phyloP scores from a whole-genome alignment of 805 yeast species.

The Grigorovia humatica region DNA sequence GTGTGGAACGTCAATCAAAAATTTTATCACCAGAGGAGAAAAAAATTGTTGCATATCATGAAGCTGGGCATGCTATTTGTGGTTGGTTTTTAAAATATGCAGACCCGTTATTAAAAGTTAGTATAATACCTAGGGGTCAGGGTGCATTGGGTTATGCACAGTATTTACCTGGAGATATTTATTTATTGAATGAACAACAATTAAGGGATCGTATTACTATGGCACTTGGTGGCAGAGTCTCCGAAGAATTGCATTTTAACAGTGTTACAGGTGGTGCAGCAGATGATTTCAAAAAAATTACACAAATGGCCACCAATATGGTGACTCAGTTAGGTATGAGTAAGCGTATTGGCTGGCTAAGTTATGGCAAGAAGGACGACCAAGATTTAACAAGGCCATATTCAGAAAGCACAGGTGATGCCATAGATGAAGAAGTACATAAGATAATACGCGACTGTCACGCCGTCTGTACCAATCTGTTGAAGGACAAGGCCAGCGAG shows the following conservation, averaged over 20 bases:
- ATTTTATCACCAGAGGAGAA: conserved; percentile 80
- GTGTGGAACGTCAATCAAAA: conserved; percentile 82
- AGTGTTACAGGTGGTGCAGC: conserved; percentile 95
- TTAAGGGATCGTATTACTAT: conserved; percentile 85
- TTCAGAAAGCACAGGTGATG: conserved; percentile 74
- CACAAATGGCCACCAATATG: conserved; percentile 89
- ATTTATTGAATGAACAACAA: conserved; percentile 66
- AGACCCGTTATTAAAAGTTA: conserved; percentile 88
- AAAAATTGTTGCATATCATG: conserved; percentile 89
- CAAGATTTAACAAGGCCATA: conserved; percentile 72
- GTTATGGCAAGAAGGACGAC: conserved; percentile 58
- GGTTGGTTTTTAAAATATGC: conserved; percentile 92
- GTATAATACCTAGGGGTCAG: conserved; percentile 94
- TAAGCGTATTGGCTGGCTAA: conserved; percentile 70
- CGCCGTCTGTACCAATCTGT: conserved; percentile 53
- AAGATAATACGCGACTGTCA: conserved; percentile 71
- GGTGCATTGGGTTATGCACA: conserved; percentile 98
- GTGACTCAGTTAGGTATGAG: conserved; percentile 91
- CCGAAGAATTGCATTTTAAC: conserved; percentile 85
- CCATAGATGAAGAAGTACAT: conserved; percentile 76
- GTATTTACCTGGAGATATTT: conserved; percentile 88
- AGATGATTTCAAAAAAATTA: conserved; percentile 93
- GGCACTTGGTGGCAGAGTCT: conserved; percentile 95
- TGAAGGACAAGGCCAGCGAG: conserved; percentile 60
- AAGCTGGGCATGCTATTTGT: conserved; percentile 98